These are phyloP conservation scores for Phytophthora fragariaefolia DNA, from an alignment of 352 stramenopile species.

Conservation along the genomic window DNA sequence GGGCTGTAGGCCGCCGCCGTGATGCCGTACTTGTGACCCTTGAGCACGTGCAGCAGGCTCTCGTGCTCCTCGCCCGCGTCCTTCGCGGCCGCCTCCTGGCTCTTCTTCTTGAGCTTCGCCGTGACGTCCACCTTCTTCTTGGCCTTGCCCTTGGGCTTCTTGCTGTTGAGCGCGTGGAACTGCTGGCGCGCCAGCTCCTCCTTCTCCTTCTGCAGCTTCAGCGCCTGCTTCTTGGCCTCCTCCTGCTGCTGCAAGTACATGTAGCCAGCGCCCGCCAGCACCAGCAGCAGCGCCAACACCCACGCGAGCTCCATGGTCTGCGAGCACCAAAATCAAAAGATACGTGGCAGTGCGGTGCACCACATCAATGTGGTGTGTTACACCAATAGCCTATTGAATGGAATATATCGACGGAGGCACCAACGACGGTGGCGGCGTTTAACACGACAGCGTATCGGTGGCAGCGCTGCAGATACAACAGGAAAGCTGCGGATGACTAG, in stretches of 20 bases:
- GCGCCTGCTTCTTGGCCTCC: conserved; percentile 45
- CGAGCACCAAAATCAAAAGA: conserved; percentile 26
- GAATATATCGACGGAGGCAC: no score
- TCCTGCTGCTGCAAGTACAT: conserved; percentile 65
- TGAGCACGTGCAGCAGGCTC: conserved; percentile 54
- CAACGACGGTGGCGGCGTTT: no score
- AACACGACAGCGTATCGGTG: no score
- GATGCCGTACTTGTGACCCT: conserved; percentile 75
- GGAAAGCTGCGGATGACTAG: no score
- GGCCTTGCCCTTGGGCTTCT: conserved; percentile 68
- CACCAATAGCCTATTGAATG: conserved; percentile 1
- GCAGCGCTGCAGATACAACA: no score
- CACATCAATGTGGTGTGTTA: conserved; percentile 7
- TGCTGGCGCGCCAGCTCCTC: conserved; percentile 60
- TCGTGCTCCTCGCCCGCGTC: conserved; percentile 44
- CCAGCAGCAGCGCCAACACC: conserved; percentile 67
- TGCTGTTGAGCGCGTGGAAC: conserved; percentile 47
- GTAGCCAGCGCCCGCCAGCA: conserved; percentile 61
- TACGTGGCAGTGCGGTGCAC: conserved; percentile 21
- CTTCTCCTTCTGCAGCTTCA: conserved; percentile 52
- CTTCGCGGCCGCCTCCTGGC: conserved; percentile 15
- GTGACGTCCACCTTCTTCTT: conserved; percentile 77
- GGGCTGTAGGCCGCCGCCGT: conserved; percentile 75
- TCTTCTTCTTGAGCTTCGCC: conserved; percentile 73
- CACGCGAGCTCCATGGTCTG: conserved; percentile 45